Base-by-base conservation (phyloP, 2,329 filamentous ascomycete genomes). In the Fusarium praegraminearum region DNA sequence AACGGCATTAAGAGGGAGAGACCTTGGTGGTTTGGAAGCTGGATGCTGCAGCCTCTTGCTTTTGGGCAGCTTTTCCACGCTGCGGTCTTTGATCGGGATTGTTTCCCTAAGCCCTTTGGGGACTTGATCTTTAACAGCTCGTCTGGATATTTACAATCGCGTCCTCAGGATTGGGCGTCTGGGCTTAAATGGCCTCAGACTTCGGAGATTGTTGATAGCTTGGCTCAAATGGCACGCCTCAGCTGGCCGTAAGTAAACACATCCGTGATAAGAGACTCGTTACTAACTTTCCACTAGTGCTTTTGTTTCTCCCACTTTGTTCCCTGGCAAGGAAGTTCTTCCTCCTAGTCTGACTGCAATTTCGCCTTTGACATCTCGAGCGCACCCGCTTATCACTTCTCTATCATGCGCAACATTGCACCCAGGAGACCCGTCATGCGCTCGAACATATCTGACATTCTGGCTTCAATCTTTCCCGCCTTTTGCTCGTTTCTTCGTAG, bases 351-450 rank as follows among this genome's bases (percentile, higher is more conserved):
- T 97, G n/a, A 77, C 84, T 24, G 82, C 86, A 15, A 90, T 98
- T 59, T 86, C 90, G 0, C 92, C 94, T 1, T 88, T 98, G 57
- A 93, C 93, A 2, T 90, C 91, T 2, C 88, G 91, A 30, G 95
- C 95, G 0, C 95, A 98, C 76, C 95, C 95, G 2, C 89, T 93
- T 43, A 95, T 97, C 78, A 90, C 88, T 12, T 91, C 90, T 28
- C 88, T 98, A 22, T 95, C 93, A 44, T 99, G 96, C 80, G 95
- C 95, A 1, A 86, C 95, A 3, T 88, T 98, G 4, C 95, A 99
- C 77, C 94, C 95, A 0, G 85, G 88, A 20, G 93, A 97, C 74
- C 94, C 95, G 2, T 97, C 93, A 20, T 99, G 95, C 79, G 86
- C 91, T 38, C 92, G 93, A 32, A 97, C 93, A 5, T 97, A 94